A percentile compares a stretch with the other conserved stretches of the same genome.
These are phyloP conservation scores for Leptographium wingfieldii DNA, from an alignment of 2,329 filamentous ascomycete genomes.

Conservation along the genomic window DNA sequence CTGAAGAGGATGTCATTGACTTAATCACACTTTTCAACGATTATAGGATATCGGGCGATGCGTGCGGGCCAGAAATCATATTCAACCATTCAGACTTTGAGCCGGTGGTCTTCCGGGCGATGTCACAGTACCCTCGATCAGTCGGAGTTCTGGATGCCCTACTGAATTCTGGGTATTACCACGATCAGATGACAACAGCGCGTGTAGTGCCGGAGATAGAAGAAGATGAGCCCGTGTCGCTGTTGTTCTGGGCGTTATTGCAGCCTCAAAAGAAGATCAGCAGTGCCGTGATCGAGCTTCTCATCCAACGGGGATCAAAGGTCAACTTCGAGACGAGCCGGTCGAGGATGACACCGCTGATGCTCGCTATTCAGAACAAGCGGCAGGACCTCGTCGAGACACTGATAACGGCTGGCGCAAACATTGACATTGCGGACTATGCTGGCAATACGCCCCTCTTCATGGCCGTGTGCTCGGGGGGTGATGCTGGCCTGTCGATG, in stretches of 20 bases:
- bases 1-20: conserved; percentile 36
- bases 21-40: conserved; percentile 40
- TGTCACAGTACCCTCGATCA: conserved; percentile 43
- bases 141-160: conserved; percentile 37
- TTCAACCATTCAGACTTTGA: conserved; percentile 27
- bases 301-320: conserved; percentile 43
- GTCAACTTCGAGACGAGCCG: conserved; percentile 40
- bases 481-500: conserved; percentile 39
- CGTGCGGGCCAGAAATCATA: conserved; percentile 37
- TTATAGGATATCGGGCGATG: conserved; percentile 27
- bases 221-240: conserved; percentile 39
- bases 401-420: conserved; percentile 27
- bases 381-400: conserved; percentile 44
- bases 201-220: conserved; percentile 32
- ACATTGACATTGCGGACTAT: conserved; percentile 34
- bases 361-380: conserved; percentile 43
- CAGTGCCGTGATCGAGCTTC: conserved; percentile 40
- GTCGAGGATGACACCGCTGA: conserved; percentile 44
- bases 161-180: conserved; percentile 45
- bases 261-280: conserved; percentile 52
- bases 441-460: conserved; percentile 46
- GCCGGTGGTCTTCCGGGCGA: conserved; percentile 38
- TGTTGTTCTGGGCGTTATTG: conserved; percentile 48
- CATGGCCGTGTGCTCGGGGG: conserved; percentile 43
- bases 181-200: conserved; percentile 37